These are phyloP conservation scores for Rubia balearica DNA, from an alignment of 305 asterid genomes.

Conservation along the genomic window DNA sequence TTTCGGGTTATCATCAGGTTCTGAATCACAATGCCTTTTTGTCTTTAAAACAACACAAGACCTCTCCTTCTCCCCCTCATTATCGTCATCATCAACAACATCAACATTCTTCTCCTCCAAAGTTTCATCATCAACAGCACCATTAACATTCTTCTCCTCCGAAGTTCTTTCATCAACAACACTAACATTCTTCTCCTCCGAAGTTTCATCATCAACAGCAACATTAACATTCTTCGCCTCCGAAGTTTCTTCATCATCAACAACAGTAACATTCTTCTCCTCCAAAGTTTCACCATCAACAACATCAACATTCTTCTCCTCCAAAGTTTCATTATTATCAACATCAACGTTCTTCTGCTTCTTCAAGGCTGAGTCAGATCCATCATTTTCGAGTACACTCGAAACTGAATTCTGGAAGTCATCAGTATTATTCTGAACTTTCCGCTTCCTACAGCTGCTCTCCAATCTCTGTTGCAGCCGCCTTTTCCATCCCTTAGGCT, in stretches of 20 bases:
- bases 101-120: not conserved
- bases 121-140: slow-evolving; percentile 32
- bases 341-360: not conserved
- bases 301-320: not conserved
- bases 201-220: slow-evolving; percentile 29
- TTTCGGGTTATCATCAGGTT: slow-evolving; percentile 61
- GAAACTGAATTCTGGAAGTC: slow-evolving; percentile 24
- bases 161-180: not conserved
- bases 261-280: not conserved
- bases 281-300: not conserved
- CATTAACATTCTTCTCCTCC: not conserved
- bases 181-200: not conserved
- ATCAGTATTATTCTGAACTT: slow-evolving; percentile 31
- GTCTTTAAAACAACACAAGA: slow-evolving; percentile 39
- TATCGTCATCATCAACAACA: slow-evolving; percentile 27
- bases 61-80: slow-evolving; percentile 34
- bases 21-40: slow-evolving; percentile 77
- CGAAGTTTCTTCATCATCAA: not conserved
- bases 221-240: slow-evolving; percentile 6
- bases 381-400: slow-evolving; percentile 26
- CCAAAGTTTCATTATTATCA: not conserved
- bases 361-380: not conserved
- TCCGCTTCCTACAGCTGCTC: slow-evolving; percentile 54
- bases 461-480: slow-evolving; percentile 54
- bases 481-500: slow-evolving; percentile 74